These are phyloP conservation scores for Chaetomiaceae sp. DNA, from an alignment of 2,329 filamentous ascomycete genomes.

Conservation along the genomic window DNA sequence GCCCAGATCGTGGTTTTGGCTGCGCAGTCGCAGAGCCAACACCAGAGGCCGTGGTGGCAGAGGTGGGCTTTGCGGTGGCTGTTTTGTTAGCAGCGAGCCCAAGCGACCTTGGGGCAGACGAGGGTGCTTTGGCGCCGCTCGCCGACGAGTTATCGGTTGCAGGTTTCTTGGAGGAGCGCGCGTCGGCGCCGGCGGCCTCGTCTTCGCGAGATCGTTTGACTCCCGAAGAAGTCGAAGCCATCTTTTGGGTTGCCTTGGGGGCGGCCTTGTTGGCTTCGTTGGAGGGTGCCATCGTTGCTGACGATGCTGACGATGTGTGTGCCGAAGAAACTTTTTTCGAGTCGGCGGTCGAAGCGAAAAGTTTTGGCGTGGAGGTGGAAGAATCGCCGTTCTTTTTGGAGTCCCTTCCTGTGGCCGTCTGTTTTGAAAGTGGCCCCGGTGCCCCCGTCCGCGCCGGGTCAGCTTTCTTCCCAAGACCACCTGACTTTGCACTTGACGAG, in stretches of 20 bases:
- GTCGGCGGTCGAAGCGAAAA: not conserved
- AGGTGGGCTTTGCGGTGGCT: slow-evolving; percentile 17
- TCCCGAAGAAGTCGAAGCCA: slow-evolving; percentile 19
- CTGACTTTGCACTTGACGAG: slow-evolving; percentile 3
- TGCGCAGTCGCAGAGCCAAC: slow-evolving; percentile 20
- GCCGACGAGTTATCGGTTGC: slow-evolving; percentile 23
- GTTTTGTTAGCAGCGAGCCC: slow-evolving; percentile 3
- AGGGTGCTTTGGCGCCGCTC: slow-evolving; percentile 25
- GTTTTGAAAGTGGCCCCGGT: slow-evolving; percentile 8
- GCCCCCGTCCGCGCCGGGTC: slow-evolving; percentile 1
- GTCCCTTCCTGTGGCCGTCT: slow-evolving; percentile 6
- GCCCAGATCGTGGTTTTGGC: slow-evolving; percentile 28
- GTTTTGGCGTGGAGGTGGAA: slow-evolving; percentile 9
- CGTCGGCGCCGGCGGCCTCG: slow-evolving; percentile 29
- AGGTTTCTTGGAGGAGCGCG: slow-evolving; percentile 36
- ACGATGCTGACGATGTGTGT: not conserved
- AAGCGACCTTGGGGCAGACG: slow-evolving; percentile 26
- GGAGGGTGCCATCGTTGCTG: slow-evolving; percentile 11
- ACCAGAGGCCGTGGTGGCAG: slow-evolving; percentile 18
- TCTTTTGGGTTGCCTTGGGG: slow-evolving; percentile 13
- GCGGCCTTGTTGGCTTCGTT: slow-evolving; percentile 20
- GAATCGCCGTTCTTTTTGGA: slow-evolving; percentile 7
- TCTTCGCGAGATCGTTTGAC: slow-evolving; percentile 38
- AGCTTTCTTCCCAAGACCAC: slow-evolving; percentile 9
- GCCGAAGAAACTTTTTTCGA: no score